Conservation (phyloP, 139 green algal genomes). For the Astrephomene gubernaculifera region DNA sequence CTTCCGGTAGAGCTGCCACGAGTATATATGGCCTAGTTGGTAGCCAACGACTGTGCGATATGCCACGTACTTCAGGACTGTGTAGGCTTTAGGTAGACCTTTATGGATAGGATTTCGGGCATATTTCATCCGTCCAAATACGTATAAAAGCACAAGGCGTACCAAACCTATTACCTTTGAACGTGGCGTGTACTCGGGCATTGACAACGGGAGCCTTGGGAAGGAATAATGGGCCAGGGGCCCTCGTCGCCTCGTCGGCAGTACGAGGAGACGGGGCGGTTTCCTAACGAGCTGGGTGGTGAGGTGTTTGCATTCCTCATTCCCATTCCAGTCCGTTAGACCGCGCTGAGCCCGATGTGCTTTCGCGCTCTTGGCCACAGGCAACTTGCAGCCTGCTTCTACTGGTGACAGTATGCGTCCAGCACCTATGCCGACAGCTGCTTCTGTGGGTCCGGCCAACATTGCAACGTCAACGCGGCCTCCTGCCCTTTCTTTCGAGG, state of each 20-base stretch:
- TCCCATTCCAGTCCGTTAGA: no score
- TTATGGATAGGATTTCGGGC: no score
- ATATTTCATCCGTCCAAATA: no score
- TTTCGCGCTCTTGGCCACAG: neutral
- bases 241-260: constrained; percentile 37
- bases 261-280: constrained; percentile 40
- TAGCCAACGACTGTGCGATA: no score
- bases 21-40: no score
- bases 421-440: neutral
- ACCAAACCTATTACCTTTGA: neutral
- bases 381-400: neutral
- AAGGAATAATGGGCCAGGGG: constrained; percentile 34
- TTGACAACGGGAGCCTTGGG: neutral
- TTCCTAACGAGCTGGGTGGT: constrained; percentile 19
- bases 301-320: neutral
- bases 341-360: neutral
- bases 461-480: constrained; percentile 28
- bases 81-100: no score
- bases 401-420: constrained; percentile 1
- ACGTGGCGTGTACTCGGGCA: neutral
- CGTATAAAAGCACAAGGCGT: no score
- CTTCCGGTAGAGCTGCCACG: no score
- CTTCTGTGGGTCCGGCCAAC: neutral
- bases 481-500: constrained; percentile 9
- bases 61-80: no score